Evolutionary conservation across 805 yeast genomes (phyloP), one percentile per base, ranked within the genome.

Genomic region (Metschnikowia kunwiensis): DNA sequence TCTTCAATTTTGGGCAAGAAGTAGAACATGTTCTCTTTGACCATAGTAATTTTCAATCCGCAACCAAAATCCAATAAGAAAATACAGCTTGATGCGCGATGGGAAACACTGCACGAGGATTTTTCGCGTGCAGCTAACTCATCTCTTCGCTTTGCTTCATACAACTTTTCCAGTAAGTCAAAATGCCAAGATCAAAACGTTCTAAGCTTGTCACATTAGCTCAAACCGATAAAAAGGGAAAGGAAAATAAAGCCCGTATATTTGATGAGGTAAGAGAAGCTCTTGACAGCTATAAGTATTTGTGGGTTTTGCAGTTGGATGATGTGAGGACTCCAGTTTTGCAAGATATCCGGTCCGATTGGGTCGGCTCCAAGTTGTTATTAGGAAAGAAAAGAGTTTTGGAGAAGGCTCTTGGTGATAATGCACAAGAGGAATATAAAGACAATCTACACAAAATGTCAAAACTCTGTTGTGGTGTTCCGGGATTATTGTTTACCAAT

Each of bases 121-220:
- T 36, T 36, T 36, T 32, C 37, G 19, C 24, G 32, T 16, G 34
- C 35, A 23, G 13, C 32, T 19, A 30, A 28, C 44, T 37, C 46
- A 44, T 42, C 48, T 35, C 46, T 32, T 32, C 32, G 24, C 30
- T 13, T 24, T 15, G 13, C n/a, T 21, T n/a, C 24, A n/a, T 24
- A 32, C 28, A 35, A 29, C 19, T n/a, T 32, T 29, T 17, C 13
- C 17, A n/a, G n/a, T n/a, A n/a, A 10, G 11, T 13, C 23, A 36
- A 50, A 40, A 91, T 91, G 98, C 97, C 98, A 45, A 86, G 95
- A 76, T 88, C 97, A 24, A 89, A 81, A 62, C 91, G 97, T 77
- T 83, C 96, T 50, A 93, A 86, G 80, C 81, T 89, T 51, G 95
- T 93, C 43, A 86, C 97, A 10, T 73, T 93, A 52, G 93, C 99